phyloP scores from a whole-genome alignment of 2,329 filamentous ascomycete species.

The Botrytis porri region DNA sequence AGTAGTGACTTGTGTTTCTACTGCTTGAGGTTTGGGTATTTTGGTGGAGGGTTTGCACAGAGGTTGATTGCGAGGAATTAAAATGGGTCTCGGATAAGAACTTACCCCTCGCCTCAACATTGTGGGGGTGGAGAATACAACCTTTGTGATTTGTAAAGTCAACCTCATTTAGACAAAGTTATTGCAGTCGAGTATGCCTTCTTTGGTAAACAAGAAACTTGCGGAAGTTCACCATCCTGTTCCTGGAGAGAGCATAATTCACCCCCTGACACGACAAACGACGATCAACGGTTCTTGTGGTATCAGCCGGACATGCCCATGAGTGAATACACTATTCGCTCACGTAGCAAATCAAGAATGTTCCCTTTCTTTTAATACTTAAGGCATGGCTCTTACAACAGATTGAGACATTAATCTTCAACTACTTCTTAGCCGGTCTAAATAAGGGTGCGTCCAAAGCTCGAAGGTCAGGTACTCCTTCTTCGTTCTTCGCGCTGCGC shows the following conservation, averaged over 20 bases:
- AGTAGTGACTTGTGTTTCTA: neutral
- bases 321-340: neutral
- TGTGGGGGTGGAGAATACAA: neutral
- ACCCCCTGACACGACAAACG: too few relatives aligned
- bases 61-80: constrained; percentile 2
- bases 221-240: too few relatives aligned
- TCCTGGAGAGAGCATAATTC: neutral
- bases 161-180: neutral
- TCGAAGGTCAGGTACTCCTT: neutral
- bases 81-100: constrained; percentile 13
- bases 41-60: neutral
- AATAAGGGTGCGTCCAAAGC: neutral
- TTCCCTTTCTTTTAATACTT: neutral
- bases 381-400: neutral
- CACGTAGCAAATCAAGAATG: neutral
- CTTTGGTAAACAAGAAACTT: neutral
- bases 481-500: neutral
- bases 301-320: neutral
- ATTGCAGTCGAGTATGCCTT: too few relatives aligned
- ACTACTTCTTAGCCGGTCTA: neutral
- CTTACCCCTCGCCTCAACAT: neutral
- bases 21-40: neutral
- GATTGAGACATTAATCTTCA: neutral
- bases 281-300: neutral
- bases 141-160: neutral